phyloP scores from a whole-genome alignment of 768 basidiomycete species.

The Trametes cinnabarina region DNA sequence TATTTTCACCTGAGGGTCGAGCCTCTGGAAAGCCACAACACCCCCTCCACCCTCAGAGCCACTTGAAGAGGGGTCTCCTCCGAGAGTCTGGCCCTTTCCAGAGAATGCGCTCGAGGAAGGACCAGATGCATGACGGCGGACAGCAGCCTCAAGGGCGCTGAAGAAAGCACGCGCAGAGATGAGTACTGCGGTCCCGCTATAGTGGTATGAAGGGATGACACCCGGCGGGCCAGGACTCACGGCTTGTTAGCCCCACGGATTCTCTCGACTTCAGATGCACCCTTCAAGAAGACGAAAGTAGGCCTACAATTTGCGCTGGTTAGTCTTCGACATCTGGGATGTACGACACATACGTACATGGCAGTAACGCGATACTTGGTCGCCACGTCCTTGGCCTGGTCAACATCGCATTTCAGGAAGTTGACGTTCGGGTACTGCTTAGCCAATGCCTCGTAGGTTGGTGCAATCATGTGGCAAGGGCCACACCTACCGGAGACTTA shows the following conservation, averaged over 20 bases:
- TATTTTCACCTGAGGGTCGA: conserved; percentile 69
- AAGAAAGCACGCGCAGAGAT: background rate
- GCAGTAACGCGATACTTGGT: conserved; percentile 60
- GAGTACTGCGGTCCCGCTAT: no score
- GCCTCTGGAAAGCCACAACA: conserved; percentile 41
- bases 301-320: conserved; percentile 50
- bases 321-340: background rate
- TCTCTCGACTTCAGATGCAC: conserved; percentile 62
- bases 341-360: conserved; percentile 49
- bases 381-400: conserved; percentile 68
- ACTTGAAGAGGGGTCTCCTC: conserved; percentile 41
- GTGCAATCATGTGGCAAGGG: conserved; percentile 82
- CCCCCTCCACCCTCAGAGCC: conserved; percentile 36
- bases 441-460: conserved; percentile 66
- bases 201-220: no score
- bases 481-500: conserved; percentile 61
- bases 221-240: conserved; percentile 39
- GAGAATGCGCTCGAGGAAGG: conserved; percentile 49
- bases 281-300: conserved; percentile 77
- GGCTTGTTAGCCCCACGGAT: conserved; percentile 68
- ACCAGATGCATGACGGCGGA: conserved; percentile 52
- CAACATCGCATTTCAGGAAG: conserved; percentile 84
- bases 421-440: conserved; percentile 68
- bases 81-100: conserved; percentile 74
- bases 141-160: conserved; percentile 60